Percentiles rank a stretch among this genome's conserved stretches.
phyloP scores from a whole-genome alignment of 306 rosid species.

The Argentina anserina region DNA sequence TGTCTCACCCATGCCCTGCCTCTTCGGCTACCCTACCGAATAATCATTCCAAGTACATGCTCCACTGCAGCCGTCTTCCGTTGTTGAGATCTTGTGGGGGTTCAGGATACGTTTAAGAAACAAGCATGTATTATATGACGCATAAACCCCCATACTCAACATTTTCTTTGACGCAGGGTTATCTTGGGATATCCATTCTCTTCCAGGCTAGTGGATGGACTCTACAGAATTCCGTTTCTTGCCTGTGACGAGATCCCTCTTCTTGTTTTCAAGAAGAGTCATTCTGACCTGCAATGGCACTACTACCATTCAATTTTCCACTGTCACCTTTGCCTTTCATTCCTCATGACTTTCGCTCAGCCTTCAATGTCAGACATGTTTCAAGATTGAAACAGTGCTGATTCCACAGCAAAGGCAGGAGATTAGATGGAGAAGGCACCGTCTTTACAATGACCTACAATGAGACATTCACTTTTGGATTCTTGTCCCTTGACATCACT shows the following conservation, averaged over 20 bases:
- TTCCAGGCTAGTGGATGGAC: conserved; percentile 85
- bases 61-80: conserved; percentile 33
- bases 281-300: conserved; percentile 73
- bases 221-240: conserved; percentile 64
- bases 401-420: conserved; percentile 82
- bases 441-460: conserved; percentile 76
- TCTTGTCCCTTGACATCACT: conserved; percentile 88
- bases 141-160: conserved; percentile 91
- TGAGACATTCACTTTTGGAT: conserved; percentile 94
- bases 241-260: conserved; percentile 73
- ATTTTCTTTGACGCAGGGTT: conserved; percentile 99
- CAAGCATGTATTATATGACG: conserved; percentile 52
- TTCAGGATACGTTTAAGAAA: conserved; percentile 53
- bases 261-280: conserved; percentile 67
- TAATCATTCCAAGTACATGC: conserved; percentile 24
- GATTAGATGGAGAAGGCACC: conserved; percentile 79
- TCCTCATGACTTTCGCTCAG: conserved; percentile 76
- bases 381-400: conserved; percentile 66
- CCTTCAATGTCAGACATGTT: conserved; percentile 73
- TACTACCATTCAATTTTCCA: conserved; percentile 66
- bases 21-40: conserved; percentile 17
- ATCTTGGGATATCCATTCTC: conserved; percentile 82
- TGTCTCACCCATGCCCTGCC: conserved; percentile 7
- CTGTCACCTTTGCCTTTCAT: conserved; percentile 71
- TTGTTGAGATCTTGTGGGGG: conserved; percentile 75